Evolutionary conservation across 1,139 yeast species (phyloP).

Genomic region (Hansenula anomala): DNA sequence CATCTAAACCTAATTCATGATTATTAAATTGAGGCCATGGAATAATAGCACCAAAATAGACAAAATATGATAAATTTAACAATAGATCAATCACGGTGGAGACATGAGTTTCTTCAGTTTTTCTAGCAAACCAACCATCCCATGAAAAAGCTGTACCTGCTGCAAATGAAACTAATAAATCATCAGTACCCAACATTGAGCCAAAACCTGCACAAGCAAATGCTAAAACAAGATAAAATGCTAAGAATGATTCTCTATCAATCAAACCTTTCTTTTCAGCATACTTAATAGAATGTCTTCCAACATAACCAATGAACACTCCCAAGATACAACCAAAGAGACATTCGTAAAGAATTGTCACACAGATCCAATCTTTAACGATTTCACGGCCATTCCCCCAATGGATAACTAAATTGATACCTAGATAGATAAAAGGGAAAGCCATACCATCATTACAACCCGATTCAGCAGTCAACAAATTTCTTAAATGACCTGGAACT

Average conservation of each 20-base stretch:
- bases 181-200: conserved; percentile 88
- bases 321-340: conserved; percentile 81
- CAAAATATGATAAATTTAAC: conserved; percentile 82
- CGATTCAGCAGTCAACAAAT: conserved; percentile 85
- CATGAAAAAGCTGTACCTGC: conserved; percentile 97
- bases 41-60: conserved; percentile 88
- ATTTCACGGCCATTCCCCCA: conserved; percentile 63
- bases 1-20: conserved; percentile 57
- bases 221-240: conserved; percentile 82
- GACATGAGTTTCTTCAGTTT: conserved; percentile 88
- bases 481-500: conserved; percentile 95
- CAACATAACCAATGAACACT: conserved; percentile 64
- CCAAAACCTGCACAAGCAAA: conserved; percentile 92
- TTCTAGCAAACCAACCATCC: conserved; percentile 90
- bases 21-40: conserved; percentile 89
- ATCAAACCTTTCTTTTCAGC: conserved; percentile 74
- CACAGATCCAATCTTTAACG: conserved; percentile 78
- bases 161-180: conserved; percentile 85
- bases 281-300: conserved; percentile 69
- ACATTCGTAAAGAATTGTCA: conserved; percentile 85
- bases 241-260: conserved; percentile 91
- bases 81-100: conserved; percentile 88
- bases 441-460: conserved; percentile 99
- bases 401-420: conserved; percentile 64
- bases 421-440: conserved; percentile 83